A percentile compares a stretch with the other conserved stretches of the same genome.
phyloP scores from a whole-genome alignment of 176 grass and related monocot species.

The Hyparrhenia diplandra region DNA sequence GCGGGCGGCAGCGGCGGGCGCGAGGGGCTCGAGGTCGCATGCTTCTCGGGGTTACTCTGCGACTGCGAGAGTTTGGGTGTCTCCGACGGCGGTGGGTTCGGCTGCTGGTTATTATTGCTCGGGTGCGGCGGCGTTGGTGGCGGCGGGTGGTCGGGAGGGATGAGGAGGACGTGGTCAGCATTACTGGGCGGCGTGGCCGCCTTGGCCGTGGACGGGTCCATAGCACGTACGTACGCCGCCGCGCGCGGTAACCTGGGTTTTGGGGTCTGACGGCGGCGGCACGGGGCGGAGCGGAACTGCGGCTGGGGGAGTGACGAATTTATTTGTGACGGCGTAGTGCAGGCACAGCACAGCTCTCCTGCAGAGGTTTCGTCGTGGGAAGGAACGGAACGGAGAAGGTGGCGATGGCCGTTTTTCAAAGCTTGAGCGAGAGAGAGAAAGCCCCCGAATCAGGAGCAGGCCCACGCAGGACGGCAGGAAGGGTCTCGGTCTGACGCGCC shows the following conservation, averaged over 20 bases:
- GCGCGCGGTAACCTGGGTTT: neutral
- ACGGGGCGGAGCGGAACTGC: neutral
- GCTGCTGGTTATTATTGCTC: neutral
- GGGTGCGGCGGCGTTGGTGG: neutral
- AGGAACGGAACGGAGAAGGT: neutral
- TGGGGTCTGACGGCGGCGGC: neutral
- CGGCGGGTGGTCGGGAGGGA: constrained; percentile 10
- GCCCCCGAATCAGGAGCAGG: too few relatives aligned
- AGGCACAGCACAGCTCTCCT: too few relatives aligned
- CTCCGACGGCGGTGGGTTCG: neutral
- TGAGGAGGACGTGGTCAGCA: constrained; percentile 40
- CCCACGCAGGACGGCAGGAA: too few relatives aligned
- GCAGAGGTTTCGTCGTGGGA: too few relatives aligned
- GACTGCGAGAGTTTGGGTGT: neutral
- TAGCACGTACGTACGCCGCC: neutral
- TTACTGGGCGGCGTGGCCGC: neutral
- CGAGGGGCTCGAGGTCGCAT: neutral
- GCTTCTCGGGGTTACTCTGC: constrained; percentile 28
- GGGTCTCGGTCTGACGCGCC: too few relatives aligned
- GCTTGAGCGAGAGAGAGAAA: neutral
- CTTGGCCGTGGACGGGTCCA: constrained; percentile 11
- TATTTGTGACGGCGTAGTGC: neutral
- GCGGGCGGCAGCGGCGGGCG: constrained; percentile 8
- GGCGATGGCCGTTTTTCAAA: neutral
- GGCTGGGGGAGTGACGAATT: neutral